A percentile compares a stretch with the other conserved stretches of the same genome.
Conservation (phyloP, 768 basidiomycete genomes). For the Pholiota molesta region DNA sequence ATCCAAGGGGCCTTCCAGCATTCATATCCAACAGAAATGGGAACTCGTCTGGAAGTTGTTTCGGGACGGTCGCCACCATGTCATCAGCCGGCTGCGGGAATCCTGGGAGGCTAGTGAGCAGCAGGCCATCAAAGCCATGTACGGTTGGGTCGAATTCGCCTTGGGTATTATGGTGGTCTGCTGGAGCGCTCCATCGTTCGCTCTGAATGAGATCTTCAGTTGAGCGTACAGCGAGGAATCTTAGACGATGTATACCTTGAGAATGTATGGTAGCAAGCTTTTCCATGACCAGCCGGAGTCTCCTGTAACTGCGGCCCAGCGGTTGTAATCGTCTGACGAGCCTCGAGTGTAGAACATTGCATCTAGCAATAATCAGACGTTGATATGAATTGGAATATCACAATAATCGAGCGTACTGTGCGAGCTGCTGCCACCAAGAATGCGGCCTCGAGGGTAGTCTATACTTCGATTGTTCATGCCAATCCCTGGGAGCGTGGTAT, state of each 20-base stretch:
- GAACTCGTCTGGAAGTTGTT: constrained; percentile 38
- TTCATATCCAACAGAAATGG: constrained; percentile 30
- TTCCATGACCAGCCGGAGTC: constrained; percentile 49
- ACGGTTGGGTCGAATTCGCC: constrained; percentile 36
- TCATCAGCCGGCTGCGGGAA: constrained; percentile 30
- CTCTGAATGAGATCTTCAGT: constrained; percentile 3
- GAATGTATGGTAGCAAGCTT: constrained; percentile 26
- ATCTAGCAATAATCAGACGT: constrained; percentile 15
- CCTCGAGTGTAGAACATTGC: constrained; percentile 33
- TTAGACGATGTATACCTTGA: constrained; percentile 20
- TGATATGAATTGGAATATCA: not conserved
- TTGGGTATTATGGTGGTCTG: constrained; percentile 33
- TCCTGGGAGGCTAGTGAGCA: constrained; percentile 32
- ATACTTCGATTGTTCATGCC: constrained; percentile 26
- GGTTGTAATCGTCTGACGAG: constrained; percentile 49
- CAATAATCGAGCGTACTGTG: constrained; percentile 4
- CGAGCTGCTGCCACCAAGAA: constrained; percentile 35
- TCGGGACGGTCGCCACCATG: constrained; percentile 32
- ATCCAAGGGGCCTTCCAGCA: constrained; percentile 32
- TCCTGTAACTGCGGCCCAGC: constrained; percentile 47
- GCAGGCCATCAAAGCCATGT: constrained; percentile 34
- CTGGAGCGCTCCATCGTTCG: constrained; percentile 28
- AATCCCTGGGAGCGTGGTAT: constrained; percentile 27
- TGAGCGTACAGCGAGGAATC: too few relatives aligned
- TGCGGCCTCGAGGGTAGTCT: constrained; percentile 28